phyloP scores from a whole-genome alignment of 192 early-diverging fungal genomes.

The Coemansia sp. region DNA sequence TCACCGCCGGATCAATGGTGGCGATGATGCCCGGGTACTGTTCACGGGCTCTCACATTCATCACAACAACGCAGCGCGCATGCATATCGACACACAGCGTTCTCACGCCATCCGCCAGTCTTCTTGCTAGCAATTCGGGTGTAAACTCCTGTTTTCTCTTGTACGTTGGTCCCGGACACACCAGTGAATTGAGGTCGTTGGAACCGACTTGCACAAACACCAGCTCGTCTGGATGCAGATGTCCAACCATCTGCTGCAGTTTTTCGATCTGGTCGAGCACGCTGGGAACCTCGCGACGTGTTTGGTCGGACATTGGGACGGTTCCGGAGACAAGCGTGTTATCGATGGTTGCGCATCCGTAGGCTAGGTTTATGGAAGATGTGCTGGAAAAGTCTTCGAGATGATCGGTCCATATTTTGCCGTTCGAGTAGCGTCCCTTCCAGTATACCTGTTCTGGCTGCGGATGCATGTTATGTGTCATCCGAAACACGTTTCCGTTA shows the following conservation, averaged over 20 bases:
- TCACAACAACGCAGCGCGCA: constrained; percentile 28
- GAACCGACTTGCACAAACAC: constrained; percentile 49
- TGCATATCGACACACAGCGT: constrained; percentile 15
- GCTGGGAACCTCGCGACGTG: constrained; percentile 31
- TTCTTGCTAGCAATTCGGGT: constrained; percentile 19
- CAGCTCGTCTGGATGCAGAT: constrained; percentile 23
- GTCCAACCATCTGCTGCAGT: constrained; percentile 9
- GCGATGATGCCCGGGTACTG: constrained; percentile 42
- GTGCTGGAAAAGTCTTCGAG: constrained; percentile 15
- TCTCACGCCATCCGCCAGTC: constrained; percentile 16
- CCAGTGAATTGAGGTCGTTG: constrained; percentile 48
- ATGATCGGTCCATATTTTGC: constrained; percentile 41
- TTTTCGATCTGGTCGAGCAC: constrained; percentile 22
- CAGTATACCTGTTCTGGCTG: constrained; percentile 25
- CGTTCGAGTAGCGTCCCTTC: constrained; percentile 45
- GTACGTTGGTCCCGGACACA: constrained; percentile 20
- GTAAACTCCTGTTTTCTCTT: constrained; percentile 22
- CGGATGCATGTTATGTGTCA: constrained; percentile 32
- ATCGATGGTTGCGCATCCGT: constrained; percentile 51
- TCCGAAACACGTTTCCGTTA: constrained; percentile 42
- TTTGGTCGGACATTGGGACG: constrained; percentile 30
- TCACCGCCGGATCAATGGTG: constrained; percentile 9
- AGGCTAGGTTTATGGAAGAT: constrained; percentile 25
- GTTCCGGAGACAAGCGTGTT: constrained; percentile 36
- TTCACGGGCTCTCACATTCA: constrained; percentile 49